phyloP scores from a whole-genome alignment of 2,329 filamentous ascomycete species.

The Colletotrichum sp. region DNA sequence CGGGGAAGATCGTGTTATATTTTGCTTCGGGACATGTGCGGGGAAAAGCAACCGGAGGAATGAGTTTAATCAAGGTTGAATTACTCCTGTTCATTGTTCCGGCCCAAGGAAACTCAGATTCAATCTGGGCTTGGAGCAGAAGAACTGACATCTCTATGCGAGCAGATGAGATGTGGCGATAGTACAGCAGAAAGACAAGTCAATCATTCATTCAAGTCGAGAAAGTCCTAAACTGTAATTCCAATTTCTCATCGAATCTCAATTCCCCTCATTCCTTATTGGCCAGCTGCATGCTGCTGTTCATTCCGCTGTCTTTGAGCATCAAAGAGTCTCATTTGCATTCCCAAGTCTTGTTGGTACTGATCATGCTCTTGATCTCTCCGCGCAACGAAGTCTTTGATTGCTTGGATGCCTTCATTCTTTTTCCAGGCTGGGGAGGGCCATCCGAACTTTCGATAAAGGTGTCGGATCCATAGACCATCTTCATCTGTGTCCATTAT shows the following conservation, averaged over 20 bases:
- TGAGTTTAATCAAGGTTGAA: not conserved
- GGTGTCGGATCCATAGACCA: not conserved
- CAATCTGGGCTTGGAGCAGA: not conserved
- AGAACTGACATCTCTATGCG: not conserved
- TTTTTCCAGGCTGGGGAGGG: not conserved
- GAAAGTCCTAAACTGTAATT: rapidly evolving
- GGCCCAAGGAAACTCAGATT: not conserved
- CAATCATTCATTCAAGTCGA: not conserved
- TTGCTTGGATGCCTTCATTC: not conserved
- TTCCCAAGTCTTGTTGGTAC: not conserved
- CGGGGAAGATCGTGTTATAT: not conserved
- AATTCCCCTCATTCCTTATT: not conserved
- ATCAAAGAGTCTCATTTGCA: not conserved
- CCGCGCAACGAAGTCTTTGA: not conserved
- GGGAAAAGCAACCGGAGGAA: not conserved
- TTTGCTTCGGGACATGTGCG: not conserved
- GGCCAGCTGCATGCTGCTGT: not conserved
- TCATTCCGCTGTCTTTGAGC: not conserved
- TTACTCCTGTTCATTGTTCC: not conserved
- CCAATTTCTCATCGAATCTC: not conserved
- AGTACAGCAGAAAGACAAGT: not conserved
- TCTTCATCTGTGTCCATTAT: not conserved
- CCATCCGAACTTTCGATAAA: not conserved
- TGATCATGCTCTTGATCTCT: not conserved
- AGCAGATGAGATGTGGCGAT: not conserved